Evolutionary conservation across 495 filamentous ascomycete genomes (phyloP), one percentile per base, ranked within the genome.

Genomic region (Cairneyella variabilis): DNA sequence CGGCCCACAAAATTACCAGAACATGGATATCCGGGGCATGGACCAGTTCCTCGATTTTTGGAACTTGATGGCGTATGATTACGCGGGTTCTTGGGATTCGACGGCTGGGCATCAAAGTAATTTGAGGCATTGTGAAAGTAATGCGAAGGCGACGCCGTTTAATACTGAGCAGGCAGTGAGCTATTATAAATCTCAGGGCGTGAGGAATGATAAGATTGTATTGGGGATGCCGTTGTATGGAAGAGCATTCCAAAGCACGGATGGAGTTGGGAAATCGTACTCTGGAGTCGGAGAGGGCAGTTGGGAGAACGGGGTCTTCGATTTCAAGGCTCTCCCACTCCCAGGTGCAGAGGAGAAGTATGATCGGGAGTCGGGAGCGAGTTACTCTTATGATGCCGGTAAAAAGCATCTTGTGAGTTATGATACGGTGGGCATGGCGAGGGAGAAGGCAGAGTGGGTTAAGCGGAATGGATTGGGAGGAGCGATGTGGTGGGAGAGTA

Each of bases 401-500:
- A 74, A 73, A 32, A 72, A 70, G 54, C 78, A 78, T 45, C 73
- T 96, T 72, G 76, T 97, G 18, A 85, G 77, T 50, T 97, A 95
- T 64, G 92, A 97, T 62, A 90, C 78, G 0, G 76, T 79, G 0
- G 68, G 71, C 2, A 80, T 90, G 64, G 86, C 84, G 10, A 70
- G 72, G 56, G 30, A 60, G 44, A 97, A 97, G 74, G 83, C 82
- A 2, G 69, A 75, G 28, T 96, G 82, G 66, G 79, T 96, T 57
- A 75, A 71, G 59, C 50, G 75, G 11, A 71, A 76, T 38, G 76
- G 80, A 2, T 74, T 96, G 3, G 91, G 89, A 1, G 91, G 92
- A 17, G 88, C 76, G 12, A 97, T 97, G 91, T 97, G 90, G 91
- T 97, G 92, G 91, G 92, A 97, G 71, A 87, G 83, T 60, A 91